Evolutionary conservation across 2,329 filamentous ascomycete species (phyloP).

Genomic region (Dactylellina drechsleri): DNA sequence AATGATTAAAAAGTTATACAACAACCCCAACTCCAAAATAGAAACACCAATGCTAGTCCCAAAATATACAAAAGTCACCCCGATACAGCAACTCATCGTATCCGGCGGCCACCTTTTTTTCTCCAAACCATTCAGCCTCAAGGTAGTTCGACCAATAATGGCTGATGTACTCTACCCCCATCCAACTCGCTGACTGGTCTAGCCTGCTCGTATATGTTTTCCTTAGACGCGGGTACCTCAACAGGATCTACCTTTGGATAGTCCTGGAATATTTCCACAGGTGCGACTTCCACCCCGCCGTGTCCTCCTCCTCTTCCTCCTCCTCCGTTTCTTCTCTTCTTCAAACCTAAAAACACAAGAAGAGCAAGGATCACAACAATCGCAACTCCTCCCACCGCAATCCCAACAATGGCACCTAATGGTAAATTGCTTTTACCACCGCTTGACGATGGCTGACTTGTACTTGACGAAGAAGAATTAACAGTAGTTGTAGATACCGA

Average conservation of each 20-base stretch:
- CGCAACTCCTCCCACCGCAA: conserved; percentile 25
- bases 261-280: neutral
- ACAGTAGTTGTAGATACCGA: neutral
- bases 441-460: neutral
- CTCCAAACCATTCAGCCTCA: neutral
- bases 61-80: too few species aligned
- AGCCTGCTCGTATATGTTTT: neutral
- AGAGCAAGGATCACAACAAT: conserved; percentile 13
- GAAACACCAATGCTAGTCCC: too few species aligned
- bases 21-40: too few species aligned
- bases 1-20: too few species aligned
- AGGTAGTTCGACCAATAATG: conserved; percentile 25
- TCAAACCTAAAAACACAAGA: conserved; percentile 6
- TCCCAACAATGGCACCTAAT: conserved; percentile 19
- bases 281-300: too few species aligned
- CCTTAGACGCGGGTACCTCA: neutral
- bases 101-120: too few species aligned
- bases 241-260: neutral
- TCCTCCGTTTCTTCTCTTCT: conserved; percentile 7
- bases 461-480: neutral
- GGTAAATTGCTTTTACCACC: conserved; percentile 13
- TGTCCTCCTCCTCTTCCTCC: conserved; percentile 2
- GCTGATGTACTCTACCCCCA: conserved; percentile 12
- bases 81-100: too few species aligned
- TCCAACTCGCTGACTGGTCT: conserved; percentile 22